These are phyloP conservation scores for Ensete ventricosum DNA, from an alignment of 176 grass and related monocot genomes.

Conservation along the genomic window DNA sequence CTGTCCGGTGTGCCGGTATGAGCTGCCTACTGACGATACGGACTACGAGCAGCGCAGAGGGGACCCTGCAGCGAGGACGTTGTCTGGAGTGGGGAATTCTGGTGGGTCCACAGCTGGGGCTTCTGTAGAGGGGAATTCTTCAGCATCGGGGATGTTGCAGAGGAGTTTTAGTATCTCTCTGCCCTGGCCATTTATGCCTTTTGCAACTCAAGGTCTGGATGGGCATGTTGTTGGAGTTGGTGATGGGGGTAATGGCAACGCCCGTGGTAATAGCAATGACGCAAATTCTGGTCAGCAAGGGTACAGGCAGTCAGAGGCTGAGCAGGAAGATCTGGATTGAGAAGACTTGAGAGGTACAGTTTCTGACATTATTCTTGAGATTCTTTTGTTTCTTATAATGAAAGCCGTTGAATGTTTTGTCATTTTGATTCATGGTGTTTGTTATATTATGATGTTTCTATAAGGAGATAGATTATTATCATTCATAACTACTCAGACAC, in stretches of 20 bases:
- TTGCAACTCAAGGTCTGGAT: neutral
- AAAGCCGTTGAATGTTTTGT: no score
- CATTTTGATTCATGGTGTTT: no score
- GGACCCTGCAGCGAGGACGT: neutral
- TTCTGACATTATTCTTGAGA: neutral
- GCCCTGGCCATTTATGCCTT: neutral
- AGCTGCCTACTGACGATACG: conserved; percentile 77
- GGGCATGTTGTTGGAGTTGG: neutral
- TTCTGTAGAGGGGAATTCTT: neutral
- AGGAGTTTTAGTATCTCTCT: neutral
- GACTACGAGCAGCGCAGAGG: conserved; percentile 47
- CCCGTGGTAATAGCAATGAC: neutral
- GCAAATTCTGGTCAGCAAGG: neutral
- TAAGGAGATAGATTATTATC: no score
- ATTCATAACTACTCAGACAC: no score
- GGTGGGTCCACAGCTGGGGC: neutral
- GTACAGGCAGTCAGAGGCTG: neutral
- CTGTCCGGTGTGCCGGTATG: conserved; percentile 83
- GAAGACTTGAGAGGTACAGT: neutral
- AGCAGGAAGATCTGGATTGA: neutral
- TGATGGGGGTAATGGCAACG: neutral
- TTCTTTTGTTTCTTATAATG: no score
- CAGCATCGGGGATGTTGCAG: neutral
- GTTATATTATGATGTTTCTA: no score
- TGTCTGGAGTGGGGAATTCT: neutral